Evolutionary conservation across 2,329 filamentous ascomycete species (phyloP), one percentile per base, ranked within the genome.

Genomic region (Hypoxylon sp.): DNA sequence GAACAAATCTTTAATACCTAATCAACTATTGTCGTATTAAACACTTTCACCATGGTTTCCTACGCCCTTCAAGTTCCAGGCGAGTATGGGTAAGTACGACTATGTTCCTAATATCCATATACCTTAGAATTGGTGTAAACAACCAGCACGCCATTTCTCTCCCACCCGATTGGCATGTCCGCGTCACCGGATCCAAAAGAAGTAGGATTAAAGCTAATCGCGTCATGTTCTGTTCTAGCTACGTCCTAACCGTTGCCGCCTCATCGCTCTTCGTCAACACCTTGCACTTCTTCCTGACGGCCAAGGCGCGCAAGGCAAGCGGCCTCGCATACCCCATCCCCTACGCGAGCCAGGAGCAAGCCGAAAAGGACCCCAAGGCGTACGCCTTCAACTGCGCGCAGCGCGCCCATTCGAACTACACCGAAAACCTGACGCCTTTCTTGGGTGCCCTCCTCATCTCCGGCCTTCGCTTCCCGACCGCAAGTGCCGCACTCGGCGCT

Each of bases 371-470:
- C 73, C 80, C 81, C 48, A 82, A 82, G 51, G 87, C 84, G 45
- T 85, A 78, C 75, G 74, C 76, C 56, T 90, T 91, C 81, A 91
- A 91, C 82, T 90, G 88, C 80, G 72, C 74, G 7, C 75, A 75
- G 71, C 65, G 65, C 45, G 64, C 67, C 8, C 89, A 91, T 75
- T 78, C 81, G 71, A 90, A 91, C 81, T 91, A 83, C 78, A 82
- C 82, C 69, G 89, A 91, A 81, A 89, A 87, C 78, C 80, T 86
- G 34, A 78, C 83, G 7, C 80, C 86, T 2, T 81, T 86, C 74
- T 73, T 90, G 9, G 81, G 78, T 21, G 78, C 81, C 23, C 78
- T 90, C 9, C 75, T 89, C 64, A 81, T 91, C 70, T 78, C 85
- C 8, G 88, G 89, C 30, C 74, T 90, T 23, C 75, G 77, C 37